Conservation (phyloP, 805 yeast genomes). For the Blastobotrys mokoenaii region DNA sequence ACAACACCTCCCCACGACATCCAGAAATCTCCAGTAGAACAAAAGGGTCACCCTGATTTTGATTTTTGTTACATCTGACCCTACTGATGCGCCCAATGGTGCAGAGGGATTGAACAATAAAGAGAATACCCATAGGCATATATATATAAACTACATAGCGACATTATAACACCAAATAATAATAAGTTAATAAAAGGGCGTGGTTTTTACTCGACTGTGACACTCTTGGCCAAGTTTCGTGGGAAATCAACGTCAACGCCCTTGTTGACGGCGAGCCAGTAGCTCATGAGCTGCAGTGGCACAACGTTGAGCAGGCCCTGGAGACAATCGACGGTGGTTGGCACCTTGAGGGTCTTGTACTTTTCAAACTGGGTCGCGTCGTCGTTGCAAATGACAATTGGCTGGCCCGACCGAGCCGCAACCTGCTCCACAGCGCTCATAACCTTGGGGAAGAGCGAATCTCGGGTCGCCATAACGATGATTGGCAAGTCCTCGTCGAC, state of each 20-base stretch:
- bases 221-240: conserved; percentile 95
- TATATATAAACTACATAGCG: not conserved
- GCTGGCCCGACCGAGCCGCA: conserved; percentile 94
- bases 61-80: too few relatives aligned
- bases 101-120: too few relatives aligned
- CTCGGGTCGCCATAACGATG: conserved; percentile 92
- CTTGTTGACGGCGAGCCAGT: conserved; percentile 91
- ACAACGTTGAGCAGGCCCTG: conserved; percentile 93
- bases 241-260: conserved; percentile 99
- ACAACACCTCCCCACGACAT: not conserved
- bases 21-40: not conserved
- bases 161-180: not conserved
- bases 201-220: conserved; percentile 72
- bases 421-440: conserved; percentile 95
- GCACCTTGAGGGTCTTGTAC: conserved; percentile 67
- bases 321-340: conserved; percentile 91
- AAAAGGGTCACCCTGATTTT: too few relatives aligned
- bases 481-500: conserved; percentile 93
- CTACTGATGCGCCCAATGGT: not conserved
- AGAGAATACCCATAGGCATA: not conserved
- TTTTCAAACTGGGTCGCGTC: conserved; percentile 42
- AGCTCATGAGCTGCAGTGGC: conserved; percentile 92
- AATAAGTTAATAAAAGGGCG: too few relatives aligned
- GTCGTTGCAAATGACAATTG: conserved; percentile 85
- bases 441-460: conserved; percentile 91